Evolutionary conservation across 257 asterid species (phyloP).

Genomic region (Solanum infundibuliforme): DNA sequence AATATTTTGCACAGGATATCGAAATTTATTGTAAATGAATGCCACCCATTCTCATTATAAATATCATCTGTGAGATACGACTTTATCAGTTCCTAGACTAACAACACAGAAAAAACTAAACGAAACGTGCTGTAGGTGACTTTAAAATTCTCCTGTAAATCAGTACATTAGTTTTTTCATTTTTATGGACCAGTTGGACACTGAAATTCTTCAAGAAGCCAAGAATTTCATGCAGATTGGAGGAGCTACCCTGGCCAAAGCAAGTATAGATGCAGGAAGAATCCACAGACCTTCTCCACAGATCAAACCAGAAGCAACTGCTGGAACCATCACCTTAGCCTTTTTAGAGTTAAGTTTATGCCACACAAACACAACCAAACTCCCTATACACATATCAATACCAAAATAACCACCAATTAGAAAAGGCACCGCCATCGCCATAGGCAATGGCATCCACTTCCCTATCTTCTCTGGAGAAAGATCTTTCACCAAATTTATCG

Average conservation of each 20-base stretch:
- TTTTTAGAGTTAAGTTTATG: constrained; percentile 27
- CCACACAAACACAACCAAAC: constrained; percentile 52
- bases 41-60: neutral
- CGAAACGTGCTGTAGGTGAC: neutral
- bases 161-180: neutral
- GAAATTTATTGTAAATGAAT: neutral
- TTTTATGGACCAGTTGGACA: neutral
- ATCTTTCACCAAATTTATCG: constrained; percentile 44
- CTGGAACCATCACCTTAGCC: constrained; percentile 65
- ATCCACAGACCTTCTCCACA: constrained; percentile 91
- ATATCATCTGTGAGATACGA: neutral
- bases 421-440: constrained; percentile 85
- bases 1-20: neutral
- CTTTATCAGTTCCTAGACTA: neutral
- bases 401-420: constrained; percentile 64
- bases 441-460: constrained; percentile 76
- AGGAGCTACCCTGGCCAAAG: constrained; percentile 54
- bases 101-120: neutral
- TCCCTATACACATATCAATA: constrained; percentile 88
- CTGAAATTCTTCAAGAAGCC: constrained; percentile 17
- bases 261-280: constrained; percentile 70
- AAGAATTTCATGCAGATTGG: constrained; percentile 79
- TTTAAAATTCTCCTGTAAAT: neutral
- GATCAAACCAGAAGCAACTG: constrained; percentile 75
- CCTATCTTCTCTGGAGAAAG: constrained; percentile 37